These are phyloP conservation scores for Phytopythium helicoides DNA, from an alignment of 352 stramenopile species.

Conservation along the genomic window DNA sequence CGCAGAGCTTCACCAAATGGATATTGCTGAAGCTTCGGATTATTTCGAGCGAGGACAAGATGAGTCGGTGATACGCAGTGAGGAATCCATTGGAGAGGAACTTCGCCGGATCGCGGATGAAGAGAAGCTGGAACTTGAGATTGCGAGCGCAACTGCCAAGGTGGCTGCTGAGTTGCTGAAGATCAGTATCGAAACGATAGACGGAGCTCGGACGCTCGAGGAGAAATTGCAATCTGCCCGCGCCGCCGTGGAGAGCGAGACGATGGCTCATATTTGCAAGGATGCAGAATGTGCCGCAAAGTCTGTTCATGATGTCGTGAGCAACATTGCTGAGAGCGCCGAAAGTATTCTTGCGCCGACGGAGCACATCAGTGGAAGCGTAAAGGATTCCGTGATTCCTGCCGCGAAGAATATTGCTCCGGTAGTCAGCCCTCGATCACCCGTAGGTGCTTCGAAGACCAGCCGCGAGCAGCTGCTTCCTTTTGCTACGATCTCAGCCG, in stretches of 20 bases:
- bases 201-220: slow-evolving; percentile 2
- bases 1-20: too few species aligned
- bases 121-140: slow-evolving; percentile 21
- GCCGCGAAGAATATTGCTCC: too few species aligned
- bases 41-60: too few species aligned
- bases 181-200: not conserved
- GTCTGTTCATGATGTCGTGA: slow-evolving; percentile 1
- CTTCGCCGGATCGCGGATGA: slow-evolving; percentile 25
- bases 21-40: too few species aligned
- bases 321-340: not conserved
- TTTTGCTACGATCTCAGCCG: too few species aligned
- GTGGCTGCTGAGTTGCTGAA: slow-evolving; percentile 1
- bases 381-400: too few species aligned
- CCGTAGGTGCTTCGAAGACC: too few species aligned
- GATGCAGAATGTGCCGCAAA: slow-evolving; percentile 5
- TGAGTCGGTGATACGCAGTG: too few species aligned
- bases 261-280: slow-evolving; percentile 1
- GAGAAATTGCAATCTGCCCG: slow-evolving; percentile 7
- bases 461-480: too few species aligned
- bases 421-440: too few species aligned
- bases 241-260: slow-evolving; percentile 7
- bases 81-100: slow-evolving; percentile 10
- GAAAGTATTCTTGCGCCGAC: too few species aligned
- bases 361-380: too few species aligned
- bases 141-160: slow-evolving; percentile 2